Evolutionary conservation across 2,329 filamentous ascomycete genomes (phyloP).

Genomic region (Neofusicoccum laricinum): DNA sequence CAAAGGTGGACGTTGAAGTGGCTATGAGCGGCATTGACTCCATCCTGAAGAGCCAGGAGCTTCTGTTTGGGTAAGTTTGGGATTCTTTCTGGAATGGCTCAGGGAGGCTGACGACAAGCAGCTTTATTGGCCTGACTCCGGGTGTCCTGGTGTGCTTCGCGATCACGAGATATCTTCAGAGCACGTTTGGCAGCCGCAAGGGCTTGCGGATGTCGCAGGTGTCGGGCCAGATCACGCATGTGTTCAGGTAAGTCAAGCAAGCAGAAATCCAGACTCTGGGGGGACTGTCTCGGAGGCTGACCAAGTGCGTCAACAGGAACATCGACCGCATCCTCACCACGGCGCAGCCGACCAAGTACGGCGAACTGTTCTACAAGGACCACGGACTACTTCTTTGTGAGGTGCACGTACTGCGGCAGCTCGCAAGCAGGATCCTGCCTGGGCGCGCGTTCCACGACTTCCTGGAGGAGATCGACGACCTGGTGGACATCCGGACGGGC

Average conservation of each 20-base stretch:
- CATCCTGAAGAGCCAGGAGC: conserved; percentile 89
- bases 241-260: conserved; percentile 20
- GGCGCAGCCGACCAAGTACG: conserved; percentile 62
- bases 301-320: conserved; percentile 49
- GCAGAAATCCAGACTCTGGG: background rate
- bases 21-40: conserved; percentile 95
- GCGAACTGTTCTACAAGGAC: conserved; percentile 83
- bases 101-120: conserved; percentile 24
- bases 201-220: conserved; percentile 74
- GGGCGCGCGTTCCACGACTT: conserved; percentile 78
- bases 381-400: conserved; percentile 89
- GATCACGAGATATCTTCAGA: conserved; percentile 68
- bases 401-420: conserved; percentile 74
- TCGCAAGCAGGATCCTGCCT: conserved; percentile 67
- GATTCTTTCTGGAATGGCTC: background rate
- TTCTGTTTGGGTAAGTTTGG: conserved; percentile 70
- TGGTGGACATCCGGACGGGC: conserved; percentile 76
- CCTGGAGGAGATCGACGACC: conserved; percentile 79
- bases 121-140: conserved; percentile 91
- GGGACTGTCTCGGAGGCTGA: conserved; percentile 2
- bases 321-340: conserved; percentile 67
- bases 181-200: conserved; percentile 66
- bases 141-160: conserved; percentile 83
- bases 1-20: conserved; percentile 95
- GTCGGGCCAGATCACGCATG: conserved; percentile 10